Conservation (phyloP, 208 protist species). For the Wallacemonas sp. region DNA sequence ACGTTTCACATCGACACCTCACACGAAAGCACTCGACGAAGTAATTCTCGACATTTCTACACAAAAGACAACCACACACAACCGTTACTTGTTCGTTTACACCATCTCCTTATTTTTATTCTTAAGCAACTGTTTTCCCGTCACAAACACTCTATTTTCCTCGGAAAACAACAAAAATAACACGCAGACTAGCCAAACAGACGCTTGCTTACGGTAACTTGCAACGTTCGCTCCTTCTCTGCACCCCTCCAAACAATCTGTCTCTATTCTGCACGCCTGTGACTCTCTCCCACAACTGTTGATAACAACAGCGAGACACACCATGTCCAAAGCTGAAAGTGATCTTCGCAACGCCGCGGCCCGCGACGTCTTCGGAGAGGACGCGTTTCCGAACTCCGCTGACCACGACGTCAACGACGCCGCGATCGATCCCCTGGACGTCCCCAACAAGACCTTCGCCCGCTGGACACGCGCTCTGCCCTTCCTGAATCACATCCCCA, state of each 20-base stretch:
- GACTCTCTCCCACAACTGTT: too few species aligned
- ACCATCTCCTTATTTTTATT: background rate
- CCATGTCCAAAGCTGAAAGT: too few species aligned
- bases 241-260: background rate
- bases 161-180: background rate
- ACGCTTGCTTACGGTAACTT: conserved; percentile 4
- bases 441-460: background rate
- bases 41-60: too few species aligned
- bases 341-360: background rate
- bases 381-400: background rate
- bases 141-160: background rate
- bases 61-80: background rate
- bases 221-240: conserved; percentile 20
- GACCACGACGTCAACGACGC: background rate
- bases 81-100: background rate
- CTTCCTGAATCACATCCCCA: conserved; percentile 23
- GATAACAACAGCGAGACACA: background rate
- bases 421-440: background rate
- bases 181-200: background rate
- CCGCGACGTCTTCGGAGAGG: background rate
- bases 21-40: too few species aligned
- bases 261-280: background rate
- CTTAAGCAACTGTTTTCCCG: background rate
- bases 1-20: too few species aligned
- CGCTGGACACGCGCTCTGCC: conserved; percentile 4